These are phyloP conservation scores for Alloteropsis semialata DNA, from an alignment of 176 grass and related monocot species.

Conservation along the genomic window DNA sequence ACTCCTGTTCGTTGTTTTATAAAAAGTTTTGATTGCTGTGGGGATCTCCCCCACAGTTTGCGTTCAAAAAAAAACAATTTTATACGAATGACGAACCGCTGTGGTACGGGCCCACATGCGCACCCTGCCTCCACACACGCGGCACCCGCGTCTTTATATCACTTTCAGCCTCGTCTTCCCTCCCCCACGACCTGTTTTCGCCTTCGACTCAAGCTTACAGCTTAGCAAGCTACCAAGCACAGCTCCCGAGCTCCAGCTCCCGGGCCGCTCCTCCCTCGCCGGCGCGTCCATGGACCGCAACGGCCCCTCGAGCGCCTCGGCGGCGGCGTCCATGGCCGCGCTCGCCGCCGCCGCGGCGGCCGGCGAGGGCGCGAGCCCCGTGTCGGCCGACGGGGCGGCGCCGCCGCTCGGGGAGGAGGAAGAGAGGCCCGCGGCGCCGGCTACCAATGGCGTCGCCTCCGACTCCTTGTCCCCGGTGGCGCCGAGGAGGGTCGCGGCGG, in stretches of 20 bases:
- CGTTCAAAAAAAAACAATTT: too few species aligned
- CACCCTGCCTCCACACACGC: slow-evolving; percentile 44
- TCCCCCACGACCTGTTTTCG: too few species aligned
- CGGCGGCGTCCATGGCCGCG: slow-evolving; percentile 40
- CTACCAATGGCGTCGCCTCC: background rate
- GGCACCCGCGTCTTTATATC: slow-evolving; percentile 60
- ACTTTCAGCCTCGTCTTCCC: slow-evolving; percentile 5
- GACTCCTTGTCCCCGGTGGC: background rate
- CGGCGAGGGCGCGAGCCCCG: slow-evolving; percentile 15
- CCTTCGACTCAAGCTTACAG: slow-evolving; percentile 36
- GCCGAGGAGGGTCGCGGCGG: slow-evolving; percentile 19
- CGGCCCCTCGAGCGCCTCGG: slow-evolving; percentile 31
- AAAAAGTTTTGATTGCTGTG: too few species aligned
- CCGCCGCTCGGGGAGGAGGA: slow-evolving; percentile 13
- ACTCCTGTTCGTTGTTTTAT: too few species aligned
- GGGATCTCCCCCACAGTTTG: too few species aligned
- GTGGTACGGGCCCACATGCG: slow-evolving; percentile 15
- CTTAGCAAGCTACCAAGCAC: background rate
- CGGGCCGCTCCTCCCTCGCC: background rate
- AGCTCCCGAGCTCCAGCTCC: background rate
- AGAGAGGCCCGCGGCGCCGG: background rate
- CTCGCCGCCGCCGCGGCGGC: slow-evolving; percentile 43
- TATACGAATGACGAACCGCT: too few species aligned
- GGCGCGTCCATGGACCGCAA: slow-evolving; percentile 25
- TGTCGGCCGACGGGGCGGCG: background rate